Conservation (phyloP, 306 rosid genomes). For the Medicago lupulina region DNA sequence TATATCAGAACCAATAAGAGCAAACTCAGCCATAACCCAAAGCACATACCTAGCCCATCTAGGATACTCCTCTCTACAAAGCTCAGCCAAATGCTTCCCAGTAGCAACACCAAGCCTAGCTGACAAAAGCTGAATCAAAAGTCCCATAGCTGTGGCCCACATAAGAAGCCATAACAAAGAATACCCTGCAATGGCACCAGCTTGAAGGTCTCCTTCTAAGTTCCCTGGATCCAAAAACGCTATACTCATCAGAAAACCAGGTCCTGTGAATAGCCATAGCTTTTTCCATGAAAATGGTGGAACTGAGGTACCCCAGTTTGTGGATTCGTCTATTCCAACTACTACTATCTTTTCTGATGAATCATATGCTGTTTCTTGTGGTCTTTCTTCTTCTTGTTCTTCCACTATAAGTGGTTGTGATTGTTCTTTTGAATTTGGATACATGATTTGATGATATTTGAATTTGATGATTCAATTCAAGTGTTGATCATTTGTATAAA, state of each 20-base stretch:
- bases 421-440: constrained; percentile 36
- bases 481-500: not conserved
- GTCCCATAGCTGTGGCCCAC: constrained; percentile 97
- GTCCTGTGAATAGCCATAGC: constrained; percentile 96
- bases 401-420: constrained; percentile 50
- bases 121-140: constrained; percentile 81
- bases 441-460: constrained; percentile 15
- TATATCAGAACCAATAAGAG: constrained; percentile 91
- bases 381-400: constrained; percentile 34
- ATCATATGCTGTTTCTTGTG: constrained; percentile 68
- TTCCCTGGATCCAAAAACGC: constrained; percentile 97
- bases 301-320: not conserved
- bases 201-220: constrained; percentile 91
- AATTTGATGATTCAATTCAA: not conserved
- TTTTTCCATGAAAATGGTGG: constrained; percentile 96
- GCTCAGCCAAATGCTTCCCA: constrained; percentile 90
- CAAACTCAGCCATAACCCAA: constrained; percentile 97
- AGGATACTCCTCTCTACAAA: constrained; percentile 93
- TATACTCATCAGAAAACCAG: constrained; percentile 94
- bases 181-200: constrained; percentile 95
- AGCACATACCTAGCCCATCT: constrained; percentile 77
- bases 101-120: constrained; percentile 98
- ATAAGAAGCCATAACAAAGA: constrained; percentile 86
- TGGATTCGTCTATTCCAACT: constrained; percentile 59
- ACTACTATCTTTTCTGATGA: constrained; percentile 70